phyloP scores from a whole-genome alignment of 2,329 filamentous ascomycete genomes.

The Aspergillus floridensis region DNA sequence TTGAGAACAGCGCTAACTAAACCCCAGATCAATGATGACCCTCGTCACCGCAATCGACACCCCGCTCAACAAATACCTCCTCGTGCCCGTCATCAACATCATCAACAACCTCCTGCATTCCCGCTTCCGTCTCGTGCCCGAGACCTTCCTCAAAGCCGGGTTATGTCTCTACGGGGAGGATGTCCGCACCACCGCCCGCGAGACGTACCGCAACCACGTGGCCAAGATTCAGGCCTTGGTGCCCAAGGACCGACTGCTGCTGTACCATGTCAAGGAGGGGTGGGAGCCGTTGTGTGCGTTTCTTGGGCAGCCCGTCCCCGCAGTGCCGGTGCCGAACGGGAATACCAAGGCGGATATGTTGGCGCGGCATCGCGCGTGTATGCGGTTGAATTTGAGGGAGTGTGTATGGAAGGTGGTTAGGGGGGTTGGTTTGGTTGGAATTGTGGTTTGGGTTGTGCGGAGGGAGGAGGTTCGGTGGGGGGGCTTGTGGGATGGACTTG shows the following conservation, averaged over 20 bases:
- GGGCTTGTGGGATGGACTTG: neutral
- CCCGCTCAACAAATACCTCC: neutral
- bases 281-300: constrained; percentile 51
- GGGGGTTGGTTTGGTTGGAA: neutral
- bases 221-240: constrained; percentile 40
- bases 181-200: neutral
- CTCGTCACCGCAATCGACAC: constrained; percentile 2
- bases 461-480: neutral
- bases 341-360: constrained; percentile 7
- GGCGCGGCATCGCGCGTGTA: neutral
- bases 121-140: neutral
- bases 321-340: constrained; percentile 5
- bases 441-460: neutral
- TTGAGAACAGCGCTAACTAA: too few species aligned
- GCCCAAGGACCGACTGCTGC: constrained; percentile 43
- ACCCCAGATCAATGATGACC: neutral
- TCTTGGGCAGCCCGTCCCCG: constrained; percentile 31
- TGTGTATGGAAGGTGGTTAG: neutral
- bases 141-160: neutral
- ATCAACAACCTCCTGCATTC: neutral
- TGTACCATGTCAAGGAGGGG: constrained; percentile 46
- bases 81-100: neutral
- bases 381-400: neutral
- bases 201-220: constrained; percentile 44
- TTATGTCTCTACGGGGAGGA: neutral